Evolutionary conservation across 164 flowering plant genomes (phyloP).

Genomic region (Warburgia ugandensis): DNA sequence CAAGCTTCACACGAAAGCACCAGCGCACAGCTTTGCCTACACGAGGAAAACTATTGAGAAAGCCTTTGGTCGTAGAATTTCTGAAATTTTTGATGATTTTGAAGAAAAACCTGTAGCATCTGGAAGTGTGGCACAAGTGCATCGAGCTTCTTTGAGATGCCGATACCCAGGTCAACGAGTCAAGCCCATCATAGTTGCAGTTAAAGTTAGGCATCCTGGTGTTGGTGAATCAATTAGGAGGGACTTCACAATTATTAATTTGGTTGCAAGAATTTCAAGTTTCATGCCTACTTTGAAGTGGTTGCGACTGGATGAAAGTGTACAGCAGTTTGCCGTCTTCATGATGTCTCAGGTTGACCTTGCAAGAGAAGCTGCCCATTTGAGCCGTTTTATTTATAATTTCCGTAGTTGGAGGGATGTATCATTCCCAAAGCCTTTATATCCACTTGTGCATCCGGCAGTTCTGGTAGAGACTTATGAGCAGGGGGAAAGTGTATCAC

Average conservation of each 20-base stretch:
- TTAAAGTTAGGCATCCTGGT: conserved; percentile 86
- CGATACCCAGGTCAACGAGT: conserved; percentile 40
- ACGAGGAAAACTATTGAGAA: conserved; percentile 55
- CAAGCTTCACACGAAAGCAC: conserved; percentile 67
- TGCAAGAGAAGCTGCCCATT: conserved; percentile 84
- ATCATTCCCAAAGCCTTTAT: conserved; percentile 74
- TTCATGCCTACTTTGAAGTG: conserved; percentile 61
- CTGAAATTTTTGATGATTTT: conserved; percentile 67
- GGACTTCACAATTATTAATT: conserved; percentile 57
- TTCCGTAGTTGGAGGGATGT: conserved; percentile 79
- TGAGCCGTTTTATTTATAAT: conserved; percentile 74
- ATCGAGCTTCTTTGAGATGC: conserved; percentile 57
- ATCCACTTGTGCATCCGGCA: conserved; percentile 87
- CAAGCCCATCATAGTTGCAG: conserved; percentile 73
- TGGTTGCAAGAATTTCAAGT: conserved; percentile 49
- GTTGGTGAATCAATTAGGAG: conserved; percentile 74
- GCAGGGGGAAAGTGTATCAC: conserved; percentile 59
- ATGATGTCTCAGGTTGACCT: conserved; percentile 94
- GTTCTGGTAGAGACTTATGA: conserved; percentile 86
- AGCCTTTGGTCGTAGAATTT: conserved; percentile 62
- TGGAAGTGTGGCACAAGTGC: conserved; percentile 85
- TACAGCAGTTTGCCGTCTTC: conserved; percentile 75
- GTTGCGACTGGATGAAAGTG: conserved; percentile 80
- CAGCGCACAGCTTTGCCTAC: conserved; percentile 56
- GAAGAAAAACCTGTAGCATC: conserved; percentile 82